Evolutionary conservation across 768 basidiomycete species (phyloP).

Genomic region (Mycena albidolilacea): DNA sequence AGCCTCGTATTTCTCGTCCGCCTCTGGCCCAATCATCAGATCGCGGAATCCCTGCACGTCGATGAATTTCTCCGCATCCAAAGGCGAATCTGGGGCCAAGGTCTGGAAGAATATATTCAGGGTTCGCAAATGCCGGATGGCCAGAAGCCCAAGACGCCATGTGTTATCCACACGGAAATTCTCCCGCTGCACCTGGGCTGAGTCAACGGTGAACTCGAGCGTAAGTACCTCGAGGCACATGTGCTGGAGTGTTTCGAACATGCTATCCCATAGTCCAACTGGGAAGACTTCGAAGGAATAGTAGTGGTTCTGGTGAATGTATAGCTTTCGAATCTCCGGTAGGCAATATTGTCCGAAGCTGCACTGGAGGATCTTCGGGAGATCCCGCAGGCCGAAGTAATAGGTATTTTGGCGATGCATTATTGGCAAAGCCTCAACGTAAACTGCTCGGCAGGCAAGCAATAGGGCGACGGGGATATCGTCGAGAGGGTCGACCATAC

Average conservation of each 20-base stretch:
- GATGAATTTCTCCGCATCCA: background rate
- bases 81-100: slow-evolving; percentile 1
- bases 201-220: slow-evolving; percentile 9
- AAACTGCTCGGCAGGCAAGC: slow-evolving; percentile 9
- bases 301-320: slow-evolving; percentile 4
- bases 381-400: slow-evolving; percentile 6
- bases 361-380: background rate
- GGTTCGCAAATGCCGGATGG: background rate
- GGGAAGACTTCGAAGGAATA: background rate
- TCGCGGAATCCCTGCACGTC: background rate
- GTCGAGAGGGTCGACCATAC: background rate
- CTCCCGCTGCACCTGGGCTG: background rate
- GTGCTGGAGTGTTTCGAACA: slow-evolving; percentile 1
- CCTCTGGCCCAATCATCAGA: slow-evolving; percentile 18
- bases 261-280: slow-evolving; percentile 6
- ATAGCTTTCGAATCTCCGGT: slow-evolving; percentile 7
- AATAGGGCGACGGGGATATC: slow-evolving; percentile 6
- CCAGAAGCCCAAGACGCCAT: slow-evolving; percentile 16
- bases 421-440: slow-evolving; percentile 13
- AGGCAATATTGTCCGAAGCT: slow-evolving; percentile 17
- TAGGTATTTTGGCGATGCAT: slow-evolving; percentile 16
- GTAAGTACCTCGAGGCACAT: background rate
- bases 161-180: slow-evolving; percentile 1
- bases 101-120: slow-evolving; percentile 18
- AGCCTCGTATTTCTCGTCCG: slow-evolving; percentile 17